Evolutionary conservation across 1,284 basidiomycete genomes (phyloP).

Genomic region (Sutorius eximius): DNA sequence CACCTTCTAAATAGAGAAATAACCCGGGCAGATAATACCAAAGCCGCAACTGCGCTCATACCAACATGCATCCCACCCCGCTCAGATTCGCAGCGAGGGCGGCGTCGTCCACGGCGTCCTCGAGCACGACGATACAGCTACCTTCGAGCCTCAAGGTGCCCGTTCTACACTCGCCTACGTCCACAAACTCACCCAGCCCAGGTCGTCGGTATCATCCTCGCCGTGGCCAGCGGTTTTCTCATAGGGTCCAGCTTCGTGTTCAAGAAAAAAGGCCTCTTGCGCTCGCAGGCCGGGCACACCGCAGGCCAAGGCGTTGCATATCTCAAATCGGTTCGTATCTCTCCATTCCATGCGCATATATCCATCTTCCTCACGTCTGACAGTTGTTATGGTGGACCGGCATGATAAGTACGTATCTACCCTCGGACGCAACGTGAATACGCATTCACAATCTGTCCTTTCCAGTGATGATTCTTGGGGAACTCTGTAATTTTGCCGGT

Average conservation of each 20-base stretch:
- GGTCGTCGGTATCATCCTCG: slow-evolving; percentile 79
- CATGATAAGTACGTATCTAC: slow-evolving; percentile 57
- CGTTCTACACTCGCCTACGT: background rate
- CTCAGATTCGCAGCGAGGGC: slow-evolving; percentile 17
- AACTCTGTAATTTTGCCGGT: slow-evolving; percentile 84
- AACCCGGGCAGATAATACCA: slow-evolving; percentile 3
- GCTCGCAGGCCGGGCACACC: slow-evolving; percentile 64
- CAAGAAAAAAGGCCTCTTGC: slow-evolving; percentile 91
- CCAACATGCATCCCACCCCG: slow-evolving; percentile 19
- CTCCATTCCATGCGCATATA: slow-evolving; percentile 8
- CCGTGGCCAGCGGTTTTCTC: slow-evolving; percentile 81
- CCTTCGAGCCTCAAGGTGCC: slow-evolving; percentile 39
- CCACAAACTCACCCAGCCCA: slow-evolving; percentile 27
- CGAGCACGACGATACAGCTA: slow-evolving; percentile 21
- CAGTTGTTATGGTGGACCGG: slow-evolving; percentile 85
- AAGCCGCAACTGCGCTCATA: slow-evolving; percentile 7
- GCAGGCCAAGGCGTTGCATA: slow-evolving; percentile 95
- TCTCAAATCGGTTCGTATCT: slow-evolving; percentile 76
- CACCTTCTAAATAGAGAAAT: slow-evolving; percentile 6
- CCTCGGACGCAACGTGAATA: background rate
- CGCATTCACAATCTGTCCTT: slow-evolving; percentile 5
- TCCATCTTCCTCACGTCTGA: background rate
- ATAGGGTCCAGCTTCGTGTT: slow-evolving; percentile 94
- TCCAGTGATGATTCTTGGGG: slow-evolving; percentile 77
- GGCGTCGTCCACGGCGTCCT: slow-evolving; percentile 30